These are phyloP conservation scores for Geotrichum ghanense DNA, from an alignment of 805 yeast species.

Conservation along the genomic window DNA sequence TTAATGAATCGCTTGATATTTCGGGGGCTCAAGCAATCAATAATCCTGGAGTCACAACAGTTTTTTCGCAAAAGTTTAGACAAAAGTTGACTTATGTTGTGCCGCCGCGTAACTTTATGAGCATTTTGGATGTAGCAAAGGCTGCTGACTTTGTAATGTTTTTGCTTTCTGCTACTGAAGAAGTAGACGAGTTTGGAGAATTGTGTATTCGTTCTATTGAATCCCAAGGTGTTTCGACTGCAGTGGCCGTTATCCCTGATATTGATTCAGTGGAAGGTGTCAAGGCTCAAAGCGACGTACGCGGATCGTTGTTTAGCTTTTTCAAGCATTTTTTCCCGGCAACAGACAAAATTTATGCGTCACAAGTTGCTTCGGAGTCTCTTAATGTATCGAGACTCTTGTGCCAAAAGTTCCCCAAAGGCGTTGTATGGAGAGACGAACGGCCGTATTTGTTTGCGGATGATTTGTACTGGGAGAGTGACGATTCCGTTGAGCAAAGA, in stretches of 20 bases:
- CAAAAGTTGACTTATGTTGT: constrained; percentile 60
- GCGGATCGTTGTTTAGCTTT: constrained; percentile 52
- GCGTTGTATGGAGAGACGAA: constrained; percentile 85
- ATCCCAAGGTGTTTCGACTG: constrained; percentile 83
- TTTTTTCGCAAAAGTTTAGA: constrained; percentile 48
- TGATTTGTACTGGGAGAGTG: constrained; percentile 33
- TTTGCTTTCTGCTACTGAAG: constrained; percentile 78
- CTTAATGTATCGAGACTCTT: constrained; percentile 58
- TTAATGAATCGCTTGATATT: constrained; percentile 17
- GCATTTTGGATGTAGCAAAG: constrained; percentile 76
- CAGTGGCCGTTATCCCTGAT: constrained; percentile 69
- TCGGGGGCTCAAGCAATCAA: constrained; percentile 9
- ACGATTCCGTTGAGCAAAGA: constrained; percentile 14
- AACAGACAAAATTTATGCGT: constrained; percentile 62
- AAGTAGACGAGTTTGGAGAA: constrained; percentile 80
- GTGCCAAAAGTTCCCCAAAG: constrained; percentile 79
- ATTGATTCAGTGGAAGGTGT: constrained; percentile 30
- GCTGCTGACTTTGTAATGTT: constrained; percentile 83
- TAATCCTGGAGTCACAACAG: constrained; percentile 12
- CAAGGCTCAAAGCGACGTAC: constrained; percentile 62
- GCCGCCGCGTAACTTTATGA: constrained; percentile 53
- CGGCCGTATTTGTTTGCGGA: constrained; percentile 84
- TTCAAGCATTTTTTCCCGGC: constrained; percentile 70
- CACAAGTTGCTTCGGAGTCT: constrained; percentile 62
- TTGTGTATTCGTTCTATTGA: constrained; percentile 79